Conservation (phyloP, 2,329 filamentous ascomycete species). For the Penicillium digitatum region DNA sequence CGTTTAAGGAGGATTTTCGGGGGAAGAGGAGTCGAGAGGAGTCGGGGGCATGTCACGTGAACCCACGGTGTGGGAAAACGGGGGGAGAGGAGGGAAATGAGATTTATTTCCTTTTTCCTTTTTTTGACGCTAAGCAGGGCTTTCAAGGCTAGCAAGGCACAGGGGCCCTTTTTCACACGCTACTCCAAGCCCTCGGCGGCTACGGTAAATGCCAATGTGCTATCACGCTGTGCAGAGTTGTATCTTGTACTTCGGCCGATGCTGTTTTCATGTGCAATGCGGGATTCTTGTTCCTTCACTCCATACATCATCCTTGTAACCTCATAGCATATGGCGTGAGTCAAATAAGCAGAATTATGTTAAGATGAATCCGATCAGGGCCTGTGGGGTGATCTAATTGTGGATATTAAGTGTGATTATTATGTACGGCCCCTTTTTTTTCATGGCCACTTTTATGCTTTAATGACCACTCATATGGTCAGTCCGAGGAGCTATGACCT, state of each 20-base stretch:
- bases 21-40: constrained; percentile 16
- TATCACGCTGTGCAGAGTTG: constrained; percentile 1
- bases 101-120: constrained; percentile 3
- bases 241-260: not conserved
- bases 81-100: constrained; percentile 2
- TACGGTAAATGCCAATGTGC: constrained; percentile 3
- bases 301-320: not conserved
- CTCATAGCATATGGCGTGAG: not conserved
- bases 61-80: constrained; percentile 8
- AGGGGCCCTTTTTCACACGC: constrained; percentile 7
- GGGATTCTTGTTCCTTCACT: not conserved
- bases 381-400: constrained; percentile 6
- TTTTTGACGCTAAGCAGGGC: constrained; percentile 10
- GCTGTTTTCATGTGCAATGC: not conserved
- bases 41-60: constrained; percentile 22
- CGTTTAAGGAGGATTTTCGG: constrained; percentile 1
- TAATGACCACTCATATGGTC: not conserved
- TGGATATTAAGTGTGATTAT: constrained; percentile 2
- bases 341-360: not conserved
- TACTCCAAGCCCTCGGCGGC: constrained; percentile 16
- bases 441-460: not conserved
- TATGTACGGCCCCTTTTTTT: constrained; percentile 8
- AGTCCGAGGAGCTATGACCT: constrained; percentile 9
- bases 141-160: constrained; percentile 1
- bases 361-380: constrained; percentile 7